Evolutionary conservation across 805 yeast species (phyloP).

Genomic region (Wickerhamiella occidentalis): DNA sequence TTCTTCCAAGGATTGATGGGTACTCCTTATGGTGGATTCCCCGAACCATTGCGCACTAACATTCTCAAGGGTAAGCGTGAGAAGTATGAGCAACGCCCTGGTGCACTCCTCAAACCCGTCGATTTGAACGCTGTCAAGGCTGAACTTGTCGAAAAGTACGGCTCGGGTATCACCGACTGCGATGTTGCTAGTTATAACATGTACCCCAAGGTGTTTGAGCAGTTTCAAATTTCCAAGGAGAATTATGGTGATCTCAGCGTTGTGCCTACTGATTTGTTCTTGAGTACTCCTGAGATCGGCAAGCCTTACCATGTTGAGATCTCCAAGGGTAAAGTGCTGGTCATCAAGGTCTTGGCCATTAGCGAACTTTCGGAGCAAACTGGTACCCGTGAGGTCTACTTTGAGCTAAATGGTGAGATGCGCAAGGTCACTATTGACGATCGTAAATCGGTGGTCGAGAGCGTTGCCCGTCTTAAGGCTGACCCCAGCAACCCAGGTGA

Average conservation of each 20-base stretch:
- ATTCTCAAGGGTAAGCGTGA: slow-evolving; percentile 85
- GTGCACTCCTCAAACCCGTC: slow-evolving; percentile 75
- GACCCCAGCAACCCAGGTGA: slow-evolving; percentile 77
- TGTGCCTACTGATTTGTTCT: slow-evolving; percentile 82
- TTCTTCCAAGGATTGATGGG: slow-evolving; percentile 99
- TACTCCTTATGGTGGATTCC: slow-evolving; percentile 99
- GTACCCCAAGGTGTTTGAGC: slow-evolving; percentile 97
- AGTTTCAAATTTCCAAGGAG: slow-evolving; percentile 58
- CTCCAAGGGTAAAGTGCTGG: slow-evolving; percentile 88
- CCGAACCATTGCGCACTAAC: slow-evolving; percentile 93
- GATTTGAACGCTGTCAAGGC: slow-evolving; percentile 60
- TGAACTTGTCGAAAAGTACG: slow-evolving; percentile 67
- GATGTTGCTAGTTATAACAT: slow-evolving; percentile 93
- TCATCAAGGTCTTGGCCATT: slow-evolving; percentile 81
- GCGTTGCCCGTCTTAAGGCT: slow-evolving; percentile 81
- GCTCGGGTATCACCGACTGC: slow-evolving; percentile 50
- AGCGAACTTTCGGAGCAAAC: slow-evolving; percentile 77
- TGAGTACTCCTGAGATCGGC: slow-evolving; percentile 75
- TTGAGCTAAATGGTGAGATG: slow-evolving; percentile 96
- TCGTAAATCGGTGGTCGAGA: slow-evolving; percentile 73
- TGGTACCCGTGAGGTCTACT: slow-evolving; percentile 92
- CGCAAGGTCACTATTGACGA: slow-evolving; percentile 90
- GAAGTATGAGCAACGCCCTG: slow-evolving; percentile 83
- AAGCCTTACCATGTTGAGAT: slow-evolving; percentile 83
- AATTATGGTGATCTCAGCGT: slow-evolving; percentile 88